A percentile compares a stretch with the other conserved stretches of the same genome.
Conservation (phyloP, 768 basidiomycete species). For the Suillus hirtellus region DNA sequence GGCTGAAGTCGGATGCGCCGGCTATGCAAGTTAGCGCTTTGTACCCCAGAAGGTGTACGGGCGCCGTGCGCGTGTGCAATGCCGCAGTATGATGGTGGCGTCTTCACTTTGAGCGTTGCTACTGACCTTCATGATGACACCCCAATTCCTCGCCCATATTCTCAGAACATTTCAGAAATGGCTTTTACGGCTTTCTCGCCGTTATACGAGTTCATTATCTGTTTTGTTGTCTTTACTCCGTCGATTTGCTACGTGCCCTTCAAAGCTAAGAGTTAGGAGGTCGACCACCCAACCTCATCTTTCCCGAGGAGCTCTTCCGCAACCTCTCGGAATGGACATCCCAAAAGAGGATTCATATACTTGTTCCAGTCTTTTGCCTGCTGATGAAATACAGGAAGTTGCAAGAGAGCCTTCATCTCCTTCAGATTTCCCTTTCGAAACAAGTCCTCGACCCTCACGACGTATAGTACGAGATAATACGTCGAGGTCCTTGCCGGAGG, state of each 20-base stretch:
- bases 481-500: background rate
- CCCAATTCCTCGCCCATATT: background rate
- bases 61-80: background rate
- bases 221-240: background rate
- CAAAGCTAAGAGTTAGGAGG: background rate
- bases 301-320: background rate
- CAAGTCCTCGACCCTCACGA: background rate
- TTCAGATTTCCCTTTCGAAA: slow-evolving; percentile 5
- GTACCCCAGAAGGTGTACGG: background rate
- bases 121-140: background rate
- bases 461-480: background rate
- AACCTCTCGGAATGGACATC: background rate
- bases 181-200: background rate
- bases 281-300: background rate
- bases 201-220: background rate
- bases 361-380: slow-evolving; percentile 1
- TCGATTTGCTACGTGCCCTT: background rate
- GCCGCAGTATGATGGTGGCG: background rate
- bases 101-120: background rate
- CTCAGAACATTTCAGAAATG: background rate
- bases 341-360: background rate
- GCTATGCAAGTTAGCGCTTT: background rate
- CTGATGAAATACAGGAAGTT: background rate
- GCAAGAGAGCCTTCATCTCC: background rate
- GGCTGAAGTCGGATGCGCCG: background rate